Conservation (phyloP, 75 land plant genomes). For the Gnetum montanum region DNA sequence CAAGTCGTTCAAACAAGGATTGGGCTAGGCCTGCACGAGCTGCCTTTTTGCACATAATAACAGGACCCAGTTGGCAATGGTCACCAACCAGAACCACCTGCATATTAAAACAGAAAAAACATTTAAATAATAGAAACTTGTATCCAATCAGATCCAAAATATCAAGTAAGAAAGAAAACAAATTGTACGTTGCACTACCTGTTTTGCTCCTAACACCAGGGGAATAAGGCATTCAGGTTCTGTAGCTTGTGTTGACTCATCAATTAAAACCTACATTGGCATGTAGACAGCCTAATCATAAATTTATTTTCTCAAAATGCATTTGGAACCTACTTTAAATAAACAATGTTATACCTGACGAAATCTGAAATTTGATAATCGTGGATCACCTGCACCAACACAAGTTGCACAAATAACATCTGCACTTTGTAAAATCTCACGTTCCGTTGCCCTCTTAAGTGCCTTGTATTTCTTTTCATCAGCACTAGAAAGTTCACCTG, state of each 20-base stretch:
- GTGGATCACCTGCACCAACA: slow-evolving; percentile 99
- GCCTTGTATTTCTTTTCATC: slow-evolving; percentile 99
- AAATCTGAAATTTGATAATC: slow-evolving; percentile 85
- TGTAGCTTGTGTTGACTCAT: slow-evolving; percentile 98
- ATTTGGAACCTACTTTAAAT: no score
- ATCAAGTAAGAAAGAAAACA: no score
- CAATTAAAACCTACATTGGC: slow-evolving; percentile 81
- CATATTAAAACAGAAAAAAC: not conserved
- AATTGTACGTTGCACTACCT: slow-evolving; percentile 50
- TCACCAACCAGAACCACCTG: slow-evolving; percentile 98
- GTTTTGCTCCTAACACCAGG: slow-evolving; percentile 92
- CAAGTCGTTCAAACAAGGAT: slow-evolving; percentile 98
- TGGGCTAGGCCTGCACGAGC: slow-evolving; percentile 99
- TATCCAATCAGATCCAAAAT: no score
- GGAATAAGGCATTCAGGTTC: slow-evolving; percentile 99
- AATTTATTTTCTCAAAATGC: not conserved
- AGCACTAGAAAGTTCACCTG: slow-evolving; percentile 97
- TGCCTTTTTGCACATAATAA: slow-evolving; percentile 99
- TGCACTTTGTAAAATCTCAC: slow-evolving; percentile 96
- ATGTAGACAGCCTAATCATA: not conserved
- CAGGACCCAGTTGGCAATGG: slow-evolving; percentile 99
- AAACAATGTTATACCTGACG: slow-evolving; percentile 80
- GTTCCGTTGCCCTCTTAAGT: slow-evolving; percentile 89
- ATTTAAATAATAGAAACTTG: not conserved
- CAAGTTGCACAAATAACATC: slow-evolving; percentile 99